Conservation (phyloP, 192 early-diverging fungal species). For the Rhizophlyctis rosea region DNA sequence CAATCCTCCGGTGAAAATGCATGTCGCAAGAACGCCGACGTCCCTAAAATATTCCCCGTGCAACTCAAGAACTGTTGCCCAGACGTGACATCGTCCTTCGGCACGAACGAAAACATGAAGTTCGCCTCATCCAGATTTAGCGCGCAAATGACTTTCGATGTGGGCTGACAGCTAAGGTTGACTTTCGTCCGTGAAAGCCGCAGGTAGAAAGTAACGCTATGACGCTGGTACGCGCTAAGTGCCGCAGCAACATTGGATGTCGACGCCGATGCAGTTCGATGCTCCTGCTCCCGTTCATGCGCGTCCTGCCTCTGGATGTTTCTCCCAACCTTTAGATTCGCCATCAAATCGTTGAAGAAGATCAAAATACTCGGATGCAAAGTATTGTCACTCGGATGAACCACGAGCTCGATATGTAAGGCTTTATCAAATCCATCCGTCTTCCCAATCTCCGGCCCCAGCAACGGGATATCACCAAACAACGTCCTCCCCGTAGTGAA, state of each 20-base stretch:
- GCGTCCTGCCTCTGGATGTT: conserved; percentile 29
- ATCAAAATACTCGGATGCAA: conserved; percentile 67
- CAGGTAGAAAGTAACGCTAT: conserved; percentile 54
- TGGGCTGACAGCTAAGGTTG: conserved; percentile 69
- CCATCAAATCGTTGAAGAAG: conserved; percentile 66
- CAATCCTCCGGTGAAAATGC: conserved; percentile 76
- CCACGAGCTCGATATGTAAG: conserved; percentile 59
- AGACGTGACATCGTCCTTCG: conserved; percentile 11
- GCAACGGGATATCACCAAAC: conserved; percentile 25
- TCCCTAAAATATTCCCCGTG: conserved; percentile 54
- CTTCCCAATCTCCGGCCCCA: background rate
- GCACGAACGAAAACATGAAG: conserved; percentile 48
- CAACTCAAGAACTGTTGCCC: conserved; percentile 42
- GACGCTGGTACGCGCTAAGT: conserved; percentile 29
- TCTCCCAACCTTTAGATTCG: conserved; percentile 55
- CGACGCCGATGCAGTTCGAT: background rate
- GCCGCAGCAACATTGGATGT: background rate
- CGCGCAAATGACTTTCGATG: conserved; percentile 67
- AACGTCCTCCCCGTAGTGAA: conserved; percentile 32
- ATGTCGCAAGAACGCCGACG: conserved; percentile 63
- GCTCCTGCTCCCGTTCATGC: conserved; percentile 4
- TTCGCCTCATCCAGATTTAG: conserved; percentile 69
- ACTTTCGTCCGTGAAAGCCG: conserved; percentile 64
- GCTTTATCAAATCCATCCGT: conserved; percentile 17
- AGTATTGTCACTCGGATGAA: conserved; percentile 68